phyloP scores from a whole-genome alignment of 2,329 filamentous ascomycete genomes.

The Verticillium dahliae region DNA sequence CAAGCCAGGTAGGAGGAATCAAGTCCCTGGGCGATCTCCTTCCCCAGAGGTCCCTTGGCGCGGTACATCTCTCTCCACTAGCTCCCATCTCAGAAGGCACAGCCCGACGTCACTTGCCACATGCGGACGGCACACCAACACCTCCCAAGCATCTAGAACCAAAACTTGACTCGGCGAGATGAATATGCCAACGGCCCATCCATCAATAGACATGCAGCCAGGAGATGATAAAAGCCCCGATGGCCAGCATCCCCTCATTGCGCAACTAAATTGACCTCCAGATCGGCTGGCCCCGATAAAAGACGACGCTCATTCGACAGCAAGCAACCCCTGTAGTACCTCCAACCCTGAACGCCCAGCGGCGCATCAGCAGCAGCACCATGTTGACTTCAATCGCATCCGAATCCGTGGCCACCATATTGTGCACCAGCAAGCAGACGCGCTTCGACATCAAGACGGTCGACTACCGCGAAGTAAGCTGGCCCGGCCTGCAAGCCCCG shows the following conservation, averaged over 20 bases:
- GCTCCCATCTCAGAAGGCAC: not conserved
- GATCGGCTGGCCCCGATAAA: not conserved
- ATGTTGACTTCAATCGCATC: constrained; percentile 41
- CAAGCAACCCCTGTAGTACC: not conserved
- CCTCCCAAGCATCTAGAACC: not conserved
- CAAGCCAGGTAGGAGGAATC: no score
- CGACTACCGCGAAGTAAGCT: constrained; percentile 48
- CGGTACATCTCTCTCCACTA: not conserved
- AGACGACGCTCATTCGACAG: not conserved
- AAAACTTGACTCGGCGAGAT: not conserved
- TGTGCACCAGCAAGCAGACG: constrained; percentile 61
- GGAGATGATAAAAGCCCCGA: not conserved
- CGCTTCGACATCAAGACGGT: constrained; percentile 54
- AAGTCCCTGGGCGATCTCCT: no score
- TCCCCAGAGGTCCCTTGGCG: no score
- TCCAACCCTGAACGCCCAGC: not conserved
- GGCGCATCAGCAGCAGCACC: not conserved
- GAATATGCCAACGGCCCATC: not conserved
- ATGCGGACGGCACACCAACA: not conserved
- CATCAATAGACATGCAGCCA: not conserved
- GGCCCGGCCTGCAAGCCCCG: not conserved
- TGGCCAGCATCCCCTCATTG: not conserved
- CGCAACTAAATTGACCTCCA: not conserved
- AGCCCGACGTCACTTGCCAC: not conserved
- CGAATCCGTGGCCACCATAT: constrained; percentile 45